Evolutionary conservation across 2,329 filamentous ascomycete genomes (phyloP).

Genomic region (Didymella exigua): DNA sequence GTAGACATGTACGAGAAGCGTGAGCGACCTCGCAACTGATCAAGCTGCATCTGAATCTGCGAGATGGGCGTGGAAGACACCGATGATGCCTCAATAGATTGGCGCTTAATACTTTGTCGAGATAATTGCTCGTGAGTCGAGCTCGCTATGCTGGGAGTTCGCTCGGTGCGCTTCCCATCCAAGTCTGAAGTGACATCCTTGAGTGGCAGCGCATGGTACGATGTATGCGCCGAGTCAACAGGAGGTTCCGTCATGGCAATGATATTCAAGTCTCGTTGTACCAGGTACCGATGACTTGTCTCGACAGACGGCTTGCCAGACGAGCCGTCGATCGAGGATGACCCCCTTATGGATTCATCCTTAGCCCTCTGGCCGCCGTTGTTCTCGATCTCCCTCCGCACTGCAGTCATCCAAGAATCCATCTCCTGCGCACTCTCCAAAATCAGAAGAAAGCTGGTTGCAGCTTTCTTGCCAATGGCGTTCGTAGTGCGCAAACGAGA

Average conservation of each 20-base stretch:
- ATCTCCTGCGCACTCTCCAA: slow-evolving; percentile 75
- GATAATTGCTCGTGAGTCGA: slow-evolving; percentile 38
- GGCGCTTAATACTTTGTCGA: slow-evolving; percentile 33
- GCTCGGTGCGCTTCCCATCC: slow-evolving; percentile 37
- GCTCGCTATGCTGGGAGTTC: slow-evolving; percentile 37
- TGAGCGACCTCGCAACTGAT: slow-evolving; percentile 46
- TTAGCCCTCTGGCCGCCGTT: slow-evolving; percentile 67
- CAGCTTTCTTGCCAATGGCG: slow-evolving; percentile 59
- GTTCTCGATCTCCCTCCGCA: slow-evolving; percentile 72
- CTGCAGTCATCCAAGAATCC: slow-evolving; percentile 73
- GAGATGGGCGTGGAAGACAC: slow-evolving; percentile 44
- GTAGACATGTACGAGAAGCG: slow-evolving; percentile 47
- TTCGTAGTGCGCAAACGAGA: slow-evolving; percentile 67
- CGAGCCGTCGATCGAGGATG: slow-evolving; percentile 36
- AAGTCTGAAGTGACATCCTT: slow-evolving; percentile 40
- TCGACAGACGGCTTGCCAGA: slow-evolving; percentile 33
- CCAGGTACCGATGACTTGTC: slow-evolving; percentile 46
- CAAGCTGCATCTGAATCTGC: slow-evolving; percentile 44
- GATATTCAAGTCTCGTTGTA: slow-evolving; percentile 43
- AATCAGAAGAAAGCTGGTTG: slow-evolving; percentile 71
- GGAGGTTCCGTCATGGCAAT: slow-evolving; percentile 39
- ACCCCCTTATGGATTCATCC: slow-evolving; percentile 36
- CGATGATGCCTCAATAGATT: slow-evolving; percentile 45
- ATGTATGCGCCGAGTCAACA: slow-evolving; percentile 44
- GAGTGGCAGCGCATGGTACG: slow-evolving; percentile 39